Conservation (phyloP, 2,329 filamentous ascomycete species). For the Aspergillaceae sp. region DNA sequence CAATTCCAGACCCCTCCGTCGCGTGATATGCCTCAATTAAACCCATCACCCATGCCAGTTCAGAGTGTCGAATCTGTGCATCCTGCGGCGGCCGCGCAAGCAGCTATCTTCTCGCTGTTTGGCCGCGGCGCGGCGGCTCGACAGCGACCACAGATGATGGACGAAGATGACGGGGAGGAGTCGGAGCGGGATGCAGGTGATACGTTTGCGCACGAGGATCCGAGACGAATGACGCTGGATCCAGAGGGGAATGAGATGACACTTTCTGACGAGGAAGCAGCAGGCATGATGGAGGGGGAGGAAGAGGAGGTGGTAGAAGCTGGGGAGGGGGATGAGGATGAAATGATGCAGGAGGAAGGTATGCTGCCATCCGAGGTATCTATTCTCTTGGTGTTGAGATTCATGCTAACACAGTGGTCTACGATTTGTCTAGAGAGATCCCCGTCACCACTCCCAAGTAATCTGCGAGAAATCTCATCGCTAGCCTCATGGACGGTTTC, state of each 20-base stretch:
- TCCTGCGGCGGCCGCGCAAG: slow-evolving; percentile 12
- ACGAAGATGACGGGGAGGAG: slow-evolving; percentile 6
- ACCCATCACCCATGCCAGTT: slow-evolving; percentile 19
- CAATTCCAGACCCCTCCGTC: slow-evolving; percentile 28
- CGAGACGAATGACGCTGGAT: slow-evolving; percentile 5
- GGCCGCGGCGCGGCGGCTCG: slow-evolving; percentile 8
- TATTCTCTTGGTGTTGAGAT: background rate
- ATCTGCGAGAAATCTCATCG: slow-evolving; percentile 55
- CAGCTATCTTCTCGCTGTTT: slow-evolving; percentile 15
- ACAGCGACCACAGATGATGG: slow-evolving; percentile 6
- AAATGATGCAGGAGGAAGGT: slow-evolving; percentile 30
- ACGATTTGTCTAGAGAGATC: slow-evolving; percentile 20
- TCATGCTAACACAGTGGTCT: background rate
- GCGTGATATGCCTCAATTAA: slow-evolving; percentile 18
- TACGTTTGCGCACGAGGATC: slow-evolving; percentile 5
- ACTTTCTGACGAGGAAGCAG: slow-evolving; percentile 14
- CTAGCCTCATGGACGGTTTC: slow-evolving; percentile 60
- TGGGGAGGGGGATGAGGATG: slow-evolving; percentile 21
- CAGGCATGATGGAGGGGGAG: slow-evolving; percentile 10
- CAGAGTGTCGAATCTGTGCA: slow-evolving; percentile 15
- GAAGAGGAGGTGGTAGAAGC: slow-evolving; percentile 14
- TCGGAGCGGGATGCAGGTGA: slow-evolving; percentile 10
- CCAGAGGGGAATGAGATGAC: slow-evolving; percentile 11
- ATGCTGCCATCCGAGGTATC: background rate
- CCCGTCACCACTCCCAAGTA: slow-evolving; percentile 29